Percentiles rank a stretch among this genome's conserved stretches.
Conservation (phyloP, 352 stramenopile species). For the Phytopythium montanum region DNA sequence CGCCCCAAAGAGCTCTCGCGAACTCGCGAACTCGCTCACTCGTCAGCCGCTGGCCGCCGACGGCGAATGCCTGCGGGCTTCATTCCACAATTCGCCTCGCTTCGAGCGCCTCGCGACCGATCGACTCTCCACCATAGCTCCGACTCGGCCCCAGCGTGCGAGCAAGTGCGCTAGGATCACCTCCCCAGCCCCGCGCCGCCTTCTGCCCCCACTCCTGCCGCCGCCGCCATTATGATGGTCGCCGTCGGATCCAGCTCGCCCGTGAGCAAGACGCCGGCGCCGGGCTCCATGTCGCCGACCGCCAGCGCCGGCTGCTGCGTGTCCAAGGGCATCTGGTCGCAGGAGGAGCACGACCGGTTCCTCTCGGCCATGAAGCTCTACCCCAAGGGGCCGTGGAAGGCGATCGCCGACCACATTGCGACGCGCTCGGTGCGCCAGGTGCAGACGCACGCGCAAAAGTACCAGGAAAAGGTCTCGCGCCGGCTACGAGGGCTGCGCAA, state of each 20-base stretch:
- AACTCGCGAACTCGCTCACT: too few species aligned
- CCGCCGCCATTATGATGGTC: conserved; percentile 17
- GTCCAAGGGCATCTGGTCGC: conserved; percentile 56
- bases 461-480: conserved; percentile 69
- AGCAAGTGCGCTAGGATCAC: conserved; percentile 1
- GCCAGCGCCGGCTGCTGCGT: conserved; percentile 7
- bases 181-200: neutral
- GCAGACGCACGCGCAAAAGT: conserved; percentile 80
- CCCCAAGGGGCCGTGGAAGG: conserved; percentile 69
- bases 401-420: conserved; percentile 64
- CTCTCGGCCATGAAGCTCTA: conserved; percentile 62
- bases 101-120: conserved; percentile 3
- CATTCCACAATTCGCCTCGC: conserved; percentile 30
- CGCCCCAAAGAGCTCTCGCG: conserved; percentile 2
- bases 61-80: conserved; percentile 11
- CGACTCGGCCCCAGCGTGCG: neutral
- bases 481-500: conserved; percentile 62
- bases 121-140: too few species aligned
- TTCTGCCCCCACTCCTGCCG: neutral
- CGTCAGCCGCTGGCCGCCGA: neutral
- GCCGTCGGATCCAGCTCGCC: conserved; percentile 22
- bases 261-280: conserved; percentile 12
- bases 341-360: conserved; percentile 71
- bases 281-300: conserved; percentile 25
- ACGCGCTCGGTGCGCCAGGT: conserved; percentile 68